A percentile compares a stretch with the other conserved stretches of the same genome.
These are phyloP conservation scores for Letharia lupina DNA, from an alignment of 495 filamentous ascomycete species.

Conservation along the genomic window DNA sequence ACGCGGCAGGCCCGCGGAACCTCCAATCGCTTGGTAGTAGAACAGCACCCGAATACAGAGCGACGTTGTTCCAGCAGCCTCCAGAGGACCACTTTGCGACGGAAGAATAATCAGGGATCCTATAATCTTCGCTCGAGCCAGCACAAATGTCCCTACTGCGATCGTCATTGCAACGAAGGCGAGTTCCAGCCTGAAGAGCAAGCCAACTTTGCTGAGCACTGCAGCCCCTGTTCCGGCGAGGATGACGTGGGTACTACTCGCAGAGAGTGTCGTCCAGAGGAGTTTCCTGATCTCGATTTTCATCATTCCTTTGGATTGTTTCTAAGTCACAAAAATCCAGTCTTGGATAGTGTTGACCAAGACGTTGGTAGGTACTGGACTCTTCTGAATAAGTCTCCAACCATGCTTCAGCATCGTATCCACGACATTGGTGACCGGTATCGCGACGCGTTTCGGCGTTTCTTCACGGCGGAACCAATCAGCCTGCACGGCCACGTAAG, in stretches of 20 bases:
- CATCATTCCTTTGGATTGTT: conserved; percentile 19
- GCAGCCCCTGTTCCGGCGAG: not conserved
- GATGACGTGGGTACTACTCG: not conserved
- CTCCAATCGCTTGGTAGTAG: not conserved
- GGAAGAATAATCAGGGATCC: not conserved
- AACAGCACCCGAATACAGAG: not conserved
- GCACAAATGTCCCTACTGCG: not conserved
- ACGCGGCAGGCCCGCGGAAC: not conserved
- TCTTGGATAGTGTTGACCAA: conserved; percentile 1
- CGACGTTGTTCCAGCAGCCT: not conserved
- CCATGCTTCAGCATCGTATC: conserved; percentile 5
- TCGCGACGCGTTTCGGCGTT: conserved; percentile 1
- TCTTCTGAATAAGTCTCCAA: not conserved
- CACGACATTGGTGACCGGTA: conserved; percentile 11
- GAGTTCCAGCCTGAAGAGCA: not conserved
- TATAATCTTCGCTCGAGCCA: not conserved
- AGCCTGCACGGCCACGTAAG: conserved; percentile 19
- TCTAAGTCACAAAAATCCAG: conserved; percentile 15
- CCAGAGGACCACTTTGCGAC: not conserved
- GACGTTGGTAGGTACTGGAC: conserved; percentile 14
- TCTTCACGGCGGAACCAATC: conserved; percentile 10
- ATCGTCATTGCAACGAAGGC: not conserved
- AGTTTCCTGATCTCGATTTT: conserved; percentile 17
- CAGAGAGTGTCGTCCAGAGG: conserved; percentile 6
- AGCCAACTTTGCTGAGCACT: not conserved